Evolutionary conservation across 1,139 yeast genomes (phyloP), one percentile per base, ranked within the genome.

Genomic region (Suhomyces atakaporum): DNA sequence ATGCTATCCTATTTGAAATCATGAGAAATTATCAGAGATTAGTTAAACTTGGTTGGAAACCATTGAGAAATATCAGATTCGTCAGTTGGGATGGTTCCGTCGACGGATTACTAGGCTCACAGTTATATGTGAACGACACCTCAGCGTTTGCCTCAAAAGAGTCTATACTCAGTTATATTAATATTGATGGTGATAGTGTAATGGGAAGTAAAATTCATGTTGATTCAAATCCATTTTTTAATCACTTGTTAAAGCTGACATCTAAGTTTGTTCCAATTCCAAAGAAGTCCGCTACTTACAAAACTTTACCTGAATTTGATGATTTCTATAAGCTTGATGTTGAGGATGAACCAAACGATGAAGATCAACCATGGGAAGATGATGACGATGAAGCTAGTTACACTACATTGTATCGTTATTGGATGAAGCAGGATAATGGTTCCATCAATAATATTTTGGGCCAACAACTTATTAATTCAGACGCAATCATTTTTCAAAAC

Each of bases 51-150:
- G 77, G 77, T 1, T 71, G 77, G 77, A 63, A 61, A 46, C 77
- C 77, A 1, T 51, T 70, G 29, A 54, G 77, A 30, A 65, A 60
- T 20, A 66, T 71, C 26, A 60, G 62, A 38, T 69, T 71, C 48
- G 56, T 70, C 4, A 66, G 73, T 1, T 70, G 74, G 71, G 77
- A 71, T 47, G 74, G 69, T 1, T 51, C 67, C 12, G 46, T 57
- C 21, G 60, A 59, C 38, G 71, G 72, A 3, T 49, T 60, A 14
- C 38, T 63, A 11, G 75, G 75, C 0, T 53, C 69, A 0, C 57
- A 56, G 33, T 38, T 47, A 4, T 50, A 47, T 20, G 46, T 58
- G 4, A 57, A 60, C 25, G 65, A 62, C 32, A 35, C 52, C 3
- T 33, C 33, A 2, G 46, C 52, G 3, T 55, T 60, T 34, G 52